Percentiles rank a stretch among this genome's conserved stretches.
Evolutionary conservation across 352 stramenopile genomes (phyloP).

Genomic region (Phytophthora tentaculata): DNA sequence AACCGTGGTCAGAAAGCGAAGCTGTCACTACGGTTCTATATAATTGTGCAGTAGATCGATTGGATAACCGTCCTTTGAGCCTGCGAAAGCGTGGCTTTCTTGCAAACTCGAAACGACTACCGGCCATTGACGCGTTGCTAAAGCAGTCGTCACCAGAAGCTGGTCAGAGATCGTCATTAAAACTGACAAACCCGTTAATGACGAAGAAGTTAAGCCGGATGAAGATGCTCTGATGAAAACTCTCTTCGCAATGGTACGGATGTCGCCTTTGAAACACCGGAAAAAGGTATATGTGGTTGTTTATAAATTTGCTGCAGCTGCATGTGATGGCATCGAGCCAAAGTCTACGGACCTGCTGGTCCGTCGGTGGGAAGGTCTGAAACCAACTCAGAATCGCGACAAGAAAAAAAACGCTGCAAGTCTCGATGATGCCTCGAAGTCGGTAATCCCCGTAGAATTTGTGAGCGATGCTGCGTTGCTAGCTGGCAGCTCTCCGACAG

Average conservation of each 20-base stretch:
- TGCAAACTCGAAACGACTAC: neutral
- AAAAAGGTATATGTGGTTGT: neutral
- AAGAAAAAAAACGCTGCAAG: neutral
- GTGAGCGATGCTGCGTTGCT: no score
- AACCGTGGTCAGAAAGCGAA: neutral
- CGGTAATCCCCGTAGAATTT: no score
- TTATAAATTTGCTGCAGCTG: neutral
- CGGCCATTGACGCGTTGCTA: neutral
- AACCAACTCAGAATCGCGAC: neutral
- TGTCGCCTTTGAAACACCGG: neutral
- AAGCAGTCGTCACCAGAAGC: neutral
- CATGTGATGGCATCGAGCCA: neutral
- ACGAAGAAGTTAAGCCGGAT: neutral
- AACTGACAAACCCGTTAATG: neutral
- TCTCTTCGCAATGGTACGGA: neutral
- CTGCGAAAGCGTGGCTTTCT: neutral
- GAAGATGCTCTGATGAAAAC: neutral
- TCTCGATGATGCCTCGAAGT: no score
- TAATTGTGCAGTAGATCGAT: constrained; percentile 3
- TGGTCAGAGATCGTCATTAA: neutral
- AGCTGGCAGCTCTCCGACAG: no score
- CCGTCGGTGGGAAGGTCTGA: neutral
- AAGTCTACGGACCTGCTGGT: neutral
- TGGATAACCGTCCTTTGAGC: neutral
- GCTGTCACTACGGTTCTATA: constrained; percentile 6